Conservation (phyloP, 371 early-diverging fungal genomes). For the Dinochytrium kinnereticum region DNA sequence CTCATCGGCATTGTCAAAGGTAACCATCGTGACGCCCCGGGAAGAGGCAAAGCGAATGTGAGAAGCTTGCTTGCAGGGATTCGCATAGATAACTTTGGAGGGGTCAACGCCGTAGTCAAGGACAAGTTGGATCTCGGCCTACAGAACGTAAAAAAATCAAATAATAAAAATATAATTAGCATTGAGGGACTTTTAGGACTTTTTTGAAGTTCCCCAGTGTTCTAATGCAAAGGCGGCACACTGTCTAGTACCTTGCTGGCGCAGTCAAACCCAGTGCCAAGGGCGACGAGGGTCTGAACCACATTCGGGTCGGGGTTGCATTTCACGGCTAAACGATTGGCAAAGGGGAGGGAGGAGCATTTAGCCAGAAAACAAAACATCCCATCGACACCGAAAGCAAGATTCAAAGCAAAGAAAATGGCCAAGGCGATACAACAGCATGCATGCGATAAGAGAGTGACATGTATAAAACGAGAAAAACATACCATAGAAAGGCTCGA, state of each 20-base stretch:
- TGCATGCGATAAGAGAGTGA: no score
- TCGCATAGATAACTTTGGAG: constrained; percentile 91
- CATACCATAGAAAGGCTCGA: constrained; percentile 93
- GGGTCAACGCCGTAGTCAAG: constrained; percentile 80
- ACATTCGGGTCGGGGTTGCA: constrained; percentile 93
- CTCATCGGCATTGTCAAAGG: constrained; percentile 98
- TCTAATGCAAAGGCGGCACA: no score
- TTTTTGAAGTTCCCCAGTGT: no score
- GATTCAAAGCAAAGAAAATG: constrained; percentile 11
- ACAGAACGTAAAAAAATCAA: constrained; percentile 10
- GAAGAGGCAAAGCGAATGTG: constrained; percentile 85
- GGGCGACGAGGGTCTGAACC: constrained; percentile 77
- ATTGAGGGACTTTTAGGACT: not conserved
- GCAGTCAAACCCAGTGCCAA: constrained; percentile 93
- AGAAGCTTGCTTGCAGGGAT: constrained; percentile 97
- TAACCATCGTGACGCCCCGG: constrained; percentile 87
- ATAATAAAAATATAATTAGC: not conserved
- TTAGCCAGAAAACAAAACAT: no score
- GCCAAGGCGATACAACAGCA: no score
- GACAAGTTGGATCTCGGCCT: constrained; percentile 83
- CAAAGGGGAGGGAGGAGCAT: not conserved
- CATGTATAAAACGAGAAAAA: constrained; percentile 15
- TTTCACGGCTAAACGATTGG: constrained; percentile 76
- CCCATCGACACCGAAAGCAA: no score
- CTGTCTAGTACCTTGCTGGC: constrained; percentile 43